Conservation (phyloP, 2,329 filamentous ascomycete species). For the Dichotomopilus funicola region DNA sequence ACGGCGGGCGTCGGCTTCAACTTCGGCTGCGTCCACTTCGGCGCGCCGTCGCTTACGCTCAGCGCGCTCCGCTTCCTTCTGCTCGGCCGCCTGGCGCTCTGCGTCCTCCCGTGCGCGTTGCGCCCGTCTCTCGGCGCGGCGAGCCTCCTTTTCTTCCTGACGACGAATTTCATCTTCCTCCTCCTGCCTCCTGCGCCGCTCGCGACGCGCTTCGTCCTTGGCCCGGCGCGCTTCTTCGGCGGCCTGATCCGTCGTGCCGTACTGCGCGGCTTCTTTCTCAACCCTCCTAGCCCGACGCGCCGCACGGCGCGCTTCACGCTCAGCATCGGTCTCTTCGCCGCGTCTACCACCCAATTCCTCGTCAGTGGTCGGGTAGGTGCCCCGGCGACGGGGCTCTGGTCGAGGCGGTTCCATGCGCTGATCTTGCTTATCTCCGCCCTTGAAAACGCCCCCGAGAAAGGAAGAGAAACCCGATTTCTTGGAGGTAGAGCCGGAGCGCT, state of each 20-base stretch:
- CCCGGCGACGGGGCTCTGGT: slow-evolving; percentile 43
- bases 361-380: slow-evolving; percentile 44
- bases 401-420: slow-evolving; percentile 28
- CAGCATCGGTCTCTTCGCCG: slow-evolving; percentile 42
- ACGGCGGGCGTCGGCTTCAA: slow-evolving; percentile 43
- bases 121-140: slow-evolving; percentile 48
- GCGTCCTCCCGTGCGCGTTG: slow-evolving; percentile 43
- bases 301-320: slow-evolving; percentile 42
- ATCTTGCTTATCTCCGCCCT: slow-evolving; percentile 36
- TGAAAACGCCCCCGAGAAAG: slow-evolving; percentile 55
- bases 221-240: slow-evolving; percentile 51
- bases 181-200: slow-evolving; percentile 49
- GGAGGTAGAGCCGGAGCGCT: slow-evolving; percentile 55
- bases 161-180: slow-evolving; percentile 49
- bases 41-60: slow-evolving; percentile 42
- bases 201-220: slow-evolving; percentile 51
- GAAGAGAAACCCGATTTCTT: slow-evolving; percentile 55
- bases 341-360: slow-evolving; percentile 37
- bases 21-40: slow-evolving; percentile 41
- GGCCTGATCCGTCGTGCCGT: slow-evolving; percentile 41
- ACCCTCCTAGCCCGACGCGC: slow-evolving; percentile 50
- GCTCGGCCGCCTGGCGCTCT: slow-evolving; percentile 43
- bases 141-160: slow-evolving; percentile 53
- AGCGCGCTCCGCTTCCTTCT: slow-evolving; percentile 41
- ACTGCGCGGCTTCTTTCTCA: slow-evolving; percentile 46